phyloP scores from a whole-genome alignment of 306 rosid species.

The Corylus americana region DNA sequence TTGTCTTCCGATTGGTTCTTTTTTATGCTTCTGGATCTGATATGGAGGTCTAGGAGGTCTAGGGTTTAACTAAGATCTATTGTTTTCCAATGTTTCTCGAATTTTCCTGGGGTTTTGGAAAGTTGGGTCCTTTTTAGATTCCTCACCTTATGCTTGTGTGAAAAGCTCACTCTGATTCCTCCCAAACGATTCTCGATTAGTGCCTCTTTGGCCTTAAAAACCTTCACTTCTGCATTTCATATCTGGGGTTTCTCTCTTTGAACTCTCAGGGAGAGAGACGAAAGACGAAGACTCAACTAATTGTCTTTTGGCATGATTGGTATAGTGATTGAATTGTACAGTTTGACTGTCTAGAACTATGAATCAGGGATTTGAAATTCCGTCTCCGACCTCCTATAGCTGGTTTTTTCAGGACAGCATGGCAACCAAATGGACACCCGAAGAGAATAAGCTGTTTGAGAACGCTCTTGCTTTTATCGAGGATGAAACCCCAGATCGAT shows the following conservation, averaged over 20 bases:
- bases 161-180: conserved; percentile 48
- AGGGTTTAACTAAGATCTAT: conserved; percentile 43
- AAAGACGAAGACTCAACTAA: conserved; percentile 13
- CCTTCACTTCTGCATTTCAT: conserved; percentile 46
- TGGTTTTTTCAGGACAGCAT: conserved; percentile 82
- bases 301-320: conserved; percentile 12
- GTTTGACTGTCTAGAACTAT: conserved; percentile 35
- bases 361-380: conserved; percentile 61
- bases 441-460: conserved; percentile 83
- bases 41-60: conserved; percentile 37
- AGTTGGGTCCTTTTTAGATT: conserved; percentile 45
- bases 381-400: conserved; percentile 65
- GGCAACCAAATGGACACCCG: conserved; percentile 69
- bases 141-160: conserved; percentile 36
- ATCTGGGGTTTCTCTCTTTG: conserved; percentile 47
- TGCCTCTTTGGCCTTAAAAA: conserved; percentile 38
- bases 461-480: conserved; percentile 77
- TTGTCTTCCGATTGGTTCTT: conserved; percentile 1
- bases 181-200: conserved; percentile 36
- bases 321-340: conserved; percentile 17
- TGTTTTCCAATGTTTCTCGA: conserved; percentile 19
- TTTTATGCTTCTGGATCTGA: conserved; percentile 46
- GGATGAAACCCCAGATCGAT: conserved; percentile 77
- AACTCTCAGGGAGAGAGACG: conserved; percentile 34
- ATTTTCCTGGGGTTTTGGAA: conserved; percentile 50